A percentile compares a stretch with the other conserved stretches of the same genome.
Conservation (phyloP, 2,329 filamentous ascomycete genomes). For the Penicillium sp. region DNA sequence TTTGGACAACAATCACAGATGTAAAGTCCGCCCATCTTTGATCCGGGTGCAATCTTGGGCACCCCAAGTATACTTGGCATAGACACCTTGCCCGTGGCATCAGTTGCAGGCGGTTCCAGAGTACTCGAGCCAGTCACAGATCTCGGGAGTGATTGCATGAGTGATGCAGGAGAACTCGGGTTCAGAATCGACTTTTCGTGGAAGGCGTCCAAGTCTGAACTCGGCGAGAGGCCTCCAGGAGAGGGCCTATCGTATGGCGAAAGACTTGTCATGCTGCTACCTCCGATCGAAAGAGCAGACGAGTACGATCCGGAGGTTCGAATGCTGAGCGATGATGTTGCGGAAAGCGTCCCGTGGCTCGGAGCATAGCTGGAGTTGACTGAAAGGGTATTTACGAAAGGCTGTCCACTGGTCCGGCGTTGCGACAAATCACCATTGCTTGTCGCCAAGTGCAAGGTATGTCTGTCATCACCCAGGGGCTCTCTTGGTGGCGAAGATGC, state of each 20-base stretch:
- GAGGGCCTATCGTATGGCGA: slow-evolving; percentile 65
- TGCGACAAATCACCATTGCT: slow-evolving; percentile 58
- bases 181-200: slow-evolving; percentile 56
- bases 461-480: slow-evolving; percentile 43
- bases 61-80: slow-evolving; percentile 40
- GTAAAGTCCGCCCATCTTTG: slow-evolving; percentile 61
- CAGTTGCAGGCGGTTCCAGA: slow-evolving; percentile 46
- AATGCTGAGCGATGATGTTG: slow-evolving; percentile 64
- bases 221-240: slow-evolving; percentile 62
- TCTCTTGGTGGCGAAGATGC: slow-evolving; percentile 67
- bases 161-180: slow-evolving; percentile 52
- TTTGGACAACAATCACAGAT: slow-evolving; percentile 97
- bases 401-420: slow-evolving; percentile 57
- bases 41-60: slow-evolving; percentile 38
- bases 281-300: slow-evolving; percentile 63
- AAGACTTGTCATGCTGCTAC: slow-evolving; percentile 68
- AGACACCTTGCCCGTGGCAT: slow-evolving; percentile 53
- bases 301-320: slow-evolving; percentile 64
- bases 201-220: slow-evolving; percentile 57
- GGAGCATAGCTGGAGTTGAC: slow-evolving; percentile 59
- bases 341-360: slow-evolving; percentile 65
- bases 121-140: slow-evolving; percentile 40
- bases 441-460: slow-evolving; percentile 38
- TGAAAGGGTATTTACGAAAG: slow-evolving; percentile 58
- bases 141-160: slow-evolving; percentile 44